Percentiles rank a stretch among this genome's conserved stretches.
phyloP scores from a whole-genome alignment of 306 rosid genomes.

The Rosa chinensis region DNA sequence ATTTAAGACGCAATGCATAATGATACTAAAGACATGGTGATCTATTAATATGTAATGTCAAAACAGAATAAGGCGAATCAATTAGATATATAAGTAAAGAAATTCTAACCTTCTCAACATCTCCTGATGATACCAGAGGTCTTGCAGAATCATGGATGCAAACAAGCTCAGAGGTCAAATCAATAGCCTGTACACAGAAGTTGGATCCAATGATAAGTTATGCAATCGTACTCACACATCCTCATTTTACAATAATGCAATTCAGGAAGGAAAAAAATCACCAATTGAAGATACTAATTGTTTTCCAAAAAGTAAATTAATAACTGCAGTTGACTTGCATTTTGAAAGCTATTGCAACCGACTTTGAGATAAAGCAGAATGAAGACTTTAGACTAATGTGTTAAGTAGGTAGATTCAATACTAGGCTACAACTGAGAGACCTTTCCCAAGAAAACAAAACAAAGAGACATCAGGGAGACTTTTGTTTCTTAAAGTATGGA shows the following conservation, averaged over 20 bases:
- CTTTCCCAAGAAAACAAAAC: neutral
- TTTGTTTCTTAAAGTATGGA: neutral
- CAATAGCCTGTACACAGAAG: conserved; percentile 62
- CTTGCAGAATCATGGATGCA: conserved; percentile 98
- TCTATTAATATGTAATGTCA: neutral
- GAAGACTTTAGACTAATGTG: neutral
- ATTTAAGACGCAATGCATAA: neutral
- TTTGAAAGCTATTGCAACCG: neutral
- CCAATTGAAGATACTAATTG: neutral
- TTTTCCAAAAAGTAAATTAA: neutral
- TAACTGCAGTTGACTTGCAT: neutral
- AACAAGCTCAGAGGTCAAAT: conserved; percentile 75
- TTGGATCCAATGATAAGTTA: conserved; percentile 17
- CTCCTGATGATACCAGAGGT: conserved; percentile 62
- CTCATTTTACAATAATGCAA: neutral
- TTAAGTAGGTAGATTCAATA: neutral
- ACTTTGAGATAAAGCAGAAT: conserved; percentile 10
- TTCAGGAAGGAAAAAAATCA: neutral
- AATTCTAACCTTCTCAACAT: conserved; percentile 63
- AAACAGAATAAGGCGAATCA: conserved; percentile 23
- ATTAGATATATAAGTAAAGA: conserved; percentile 12
- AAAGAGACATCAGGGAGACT: neutral
- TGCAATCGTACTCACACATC: neutral
- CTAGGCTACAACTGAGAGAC: neutral
- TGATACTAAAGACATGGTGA: neutral